Evolutionary conservation across 108 stramenopile species (phyloP), one percentile per base, ranked within the genome.

Genomic region (Fistulifera solaris): DNA sequence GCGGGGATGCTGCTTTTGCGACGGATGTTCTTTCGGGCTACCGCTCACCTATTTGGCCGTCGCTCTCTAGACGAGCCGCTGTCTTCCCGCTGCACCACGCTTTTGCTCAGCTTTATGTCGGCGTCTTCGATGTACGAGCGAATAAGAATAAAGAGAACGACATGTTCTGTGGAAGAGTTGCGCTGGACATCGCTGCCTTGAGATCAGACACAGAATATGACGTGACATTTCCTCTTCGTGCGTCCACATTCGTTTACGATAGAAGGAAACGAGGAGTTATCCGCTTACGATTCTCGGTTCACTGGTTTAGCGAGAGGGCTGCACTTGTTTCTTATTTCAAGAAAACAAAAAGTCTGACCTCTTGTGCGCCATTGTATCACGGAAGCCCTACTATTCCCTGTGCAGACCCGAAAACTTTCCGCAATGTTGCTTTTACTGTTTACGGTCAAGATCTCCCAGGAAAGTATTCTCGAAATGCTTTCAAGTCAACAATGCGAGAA

Each of bases 31-130:
- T 84, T 22, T 40, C 55, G 2, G 59, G 63, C 1, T 60, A 53
- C 45, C 57, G 65, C 56, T 66, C 63, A 54, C 82, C 82, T 17
- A 84, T 84, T 76, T 77, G 76, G 73, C 72, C 73, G 2, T 48
- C 41, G 15, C 54, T 52, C 19, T 56, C 63, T n/a, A 77, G 62
- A 39, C 64, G 82, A 39, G 82, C 78, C 0, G 64, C 65, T 16
- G 66, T 65, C 10, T 77, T 84, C 44, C 82, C 82, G 22, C 48
- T 84, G 2, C 69, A 71, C 49, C 78, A 84, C 65, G 82, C 75
- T 3, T 84, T 75, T 62, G 76, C 78, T 19, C 61, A 58, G 11
- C 26, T 77, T 21, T 80, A 73, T 44, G 58, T 77, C 5, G 82
- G 82, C n/a, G 73, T 83, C 12, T 83, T 83, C 42, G 78, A 77